Percentiles rank a stretch among this genome's conserved stretches.
Conservation (phyloP, 768 basidiomycete genomes). For the Boletus rubescentipes region DNA sequence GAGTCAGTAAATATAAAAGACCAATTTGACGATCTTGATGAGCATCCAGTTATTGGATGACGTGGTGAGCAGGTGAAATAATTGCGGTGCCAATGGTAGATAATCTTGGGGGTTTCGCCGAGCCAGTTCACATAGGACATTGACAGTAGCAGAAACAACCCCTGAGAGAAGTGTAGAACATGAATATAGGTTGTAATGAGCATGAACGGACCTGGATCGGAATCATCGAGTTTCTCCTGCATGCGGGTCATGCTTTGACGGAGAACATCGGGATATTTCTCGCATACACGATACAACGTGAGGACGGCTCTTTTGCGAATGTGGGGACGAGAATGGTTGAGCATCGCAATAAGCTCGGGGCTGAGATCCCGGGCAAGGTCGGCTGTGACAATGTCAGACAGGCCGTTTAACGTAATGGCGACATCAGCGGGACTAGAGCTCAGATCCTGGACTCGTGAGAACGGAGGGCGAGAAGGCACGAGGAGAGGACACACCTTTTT, state of each 20-base stretch:
- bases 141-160: constrained; percentile 92
- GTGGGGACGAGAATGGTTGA: constrained; percentile 84
- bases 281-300: constrained; percentile 75
- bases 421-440: constrained; percentile 73
- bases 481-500: constrained; percentile 69
- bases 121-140: constrained; percentile 91
- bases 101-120: constrained; percentile 78
- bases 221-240: constrained; percentile 78
- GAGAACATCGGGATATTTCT: constrained; percentile 79
- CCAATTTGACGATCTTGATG: constrained; percentile 97
- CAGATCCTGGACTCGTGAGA: constrained; percentile 58
- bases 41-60: constrained; percentile 99
- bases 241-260: constrained; percentile 65
- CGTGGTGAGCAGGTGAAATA: constrained; percentile 90
- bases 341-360: constrained; percentile 79
- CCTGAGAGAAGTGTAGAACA: constrained; percentile 42
- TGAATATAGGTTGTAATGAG: not conserved
- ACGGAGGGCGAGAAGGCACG: constrained; percentile 1
- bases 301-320: constrained; percentile 91
- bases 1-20: constrained; percentile 35
- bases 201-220: constrained; percentile 55
- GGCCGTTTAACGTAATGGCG: constrained; percentile 75
- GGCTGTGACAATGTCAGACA: constrained; percentile 79
- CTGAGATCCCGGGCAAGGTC: constrained; percentile 91
- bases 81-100: constrained; percentile 82